A percentile compares a stretch with the other conserved stretches of the same genome.
Conservation (phyloP, 768 basidiomycete species). For the Mycena capillaripes region DNA sequence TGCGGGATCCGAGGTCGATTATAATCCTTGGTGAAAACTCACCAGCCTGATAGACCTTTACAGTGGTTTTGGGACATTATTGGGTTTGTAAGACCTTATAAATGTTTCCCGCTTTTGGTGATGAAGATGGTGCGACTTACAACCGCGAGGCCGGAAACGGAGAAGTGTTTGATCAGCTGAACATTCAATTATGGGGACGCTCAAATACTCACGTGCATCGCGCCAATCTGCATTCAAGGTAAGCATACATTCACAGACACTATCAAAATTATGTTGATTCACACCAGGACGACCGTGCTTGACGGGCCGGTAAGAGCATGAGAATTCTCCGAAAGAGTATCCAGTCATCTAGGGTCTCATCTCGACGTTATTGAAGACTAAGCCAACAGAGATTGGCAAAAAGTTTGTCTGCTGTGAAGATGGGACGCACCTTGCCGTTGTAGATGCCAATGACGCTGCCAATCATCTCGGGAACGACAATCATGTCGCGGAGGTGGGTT, state of each 20-base stretch:
- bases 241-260: slow-evolving; percentile 19
- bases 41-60: too few species aligned
- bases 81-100: too few species aligned
- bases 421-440: slow-evolving; percentile 87
- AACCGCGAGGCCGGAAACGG: slow-evolving; percentile 76
- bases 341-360: slow-evolving; percentile 99
- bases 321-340: slow-evolving; percentile 98
- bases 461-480: slow-evolving; percentile 99
- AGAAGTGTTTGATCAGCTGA: slow-evolving; percentile 24
- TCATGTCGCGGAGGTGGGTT: slow-evolving; percentile 99
- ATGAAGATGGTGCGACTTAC: slow-evolving; percentile 58
- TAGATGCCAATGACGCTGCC: slow-evolving; percentile 98
- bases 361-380: slow-evolving; percentile 97
- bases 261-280: slow-evolving; percentile 52
- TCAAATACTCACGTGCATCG: slow-evolving; percentile 78
- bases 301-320: slow-evolving; percentile 97
- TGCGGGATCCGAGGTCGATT: too few species aligned
- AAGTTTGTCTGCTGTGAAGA: not conserved
- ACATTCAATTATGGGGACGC: not conserved
- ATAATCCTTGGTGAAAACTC: too few species aligned
- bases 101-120: too few species aligned
- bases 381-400: not conserved
- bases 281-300: slow-evolving; percentile 99
- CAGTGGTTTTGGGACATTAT: too few species aligned
- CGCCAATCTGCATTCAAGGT: slow-evolving; percentile 77